These are phyloP conservation scores for Calocybe cyanea DNA, from an alignment of 768 basidiomycete species.

Conservation along the genomic window DNA sequence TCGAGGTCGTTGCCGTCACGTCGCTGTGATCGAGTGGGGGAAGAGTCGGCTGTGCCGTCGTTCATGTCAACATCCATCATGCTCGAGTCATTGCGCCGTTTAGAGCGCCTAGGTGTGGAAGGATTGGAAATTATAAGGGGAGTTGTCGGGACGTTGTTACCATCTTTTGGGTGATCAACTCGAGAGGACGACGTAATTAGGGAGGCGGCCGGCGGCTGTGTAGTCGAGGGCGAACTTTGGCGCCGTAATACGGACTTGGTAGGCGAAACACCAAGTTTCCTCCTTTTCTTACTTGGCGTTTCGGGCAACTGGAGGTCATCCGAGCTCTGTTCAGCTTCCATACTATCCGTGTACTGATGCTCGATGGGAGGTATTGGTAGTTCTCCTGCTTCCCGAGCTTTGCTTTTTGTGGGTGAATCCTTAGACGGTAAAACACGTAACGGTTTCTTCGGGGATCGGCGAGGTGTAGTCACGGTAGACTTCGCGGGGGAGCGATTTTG, in stretches of 20 bases:
- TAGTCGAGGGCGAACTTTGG: background rate
- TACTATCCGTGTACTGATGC: conserved; percentile 7
- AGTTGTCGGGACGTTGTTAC: background rate
- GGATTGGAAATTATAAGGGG: conserved; percentile 2
- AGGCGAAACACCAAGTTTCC: conserved; percentile 12
- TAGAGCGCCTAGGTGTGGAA: conserved; percentile 1
- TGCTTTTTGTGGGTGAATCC: conserved; percentile 37
- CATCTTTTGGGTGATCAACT: background rate
- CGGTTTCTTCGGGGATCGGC: conserved; percentile 20
- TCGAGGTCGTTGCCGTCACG: conserved; percentile 17
- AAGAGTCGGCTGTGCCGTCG: conserved; percentile 9
- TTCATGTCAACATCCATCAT: conserved; percentile 5
- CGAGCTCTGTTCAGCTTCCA: conserved; percentile 23
- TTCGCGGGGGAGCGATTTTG: conserved; percentile 13
- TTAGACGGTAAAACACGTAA: conserved; percentile 30
- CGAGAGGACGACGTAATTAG: conserved; percentile 15
- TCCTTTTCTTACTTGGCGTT: conserved; percentile 42
- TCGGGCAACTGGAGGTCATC: conserved; percentile 26
- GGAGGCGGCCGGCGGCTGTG: conserved; percentile 3
- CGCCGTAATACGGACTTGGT: conserved; percentile 9
- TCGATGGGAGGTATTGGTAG: too few relatives aligned
- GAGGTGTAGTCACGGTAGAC: conserved; percentile 18
- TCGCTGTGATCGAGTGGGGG: conserved; percentile 14
- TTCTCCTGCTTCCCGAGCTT: conserved; percentile 8
- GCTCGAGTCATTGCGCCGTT: background rate